phyloP scores from a whole-genome alignment of 768 basidiomycete genomes.

The Cystobasidium ongulense region DNA sequence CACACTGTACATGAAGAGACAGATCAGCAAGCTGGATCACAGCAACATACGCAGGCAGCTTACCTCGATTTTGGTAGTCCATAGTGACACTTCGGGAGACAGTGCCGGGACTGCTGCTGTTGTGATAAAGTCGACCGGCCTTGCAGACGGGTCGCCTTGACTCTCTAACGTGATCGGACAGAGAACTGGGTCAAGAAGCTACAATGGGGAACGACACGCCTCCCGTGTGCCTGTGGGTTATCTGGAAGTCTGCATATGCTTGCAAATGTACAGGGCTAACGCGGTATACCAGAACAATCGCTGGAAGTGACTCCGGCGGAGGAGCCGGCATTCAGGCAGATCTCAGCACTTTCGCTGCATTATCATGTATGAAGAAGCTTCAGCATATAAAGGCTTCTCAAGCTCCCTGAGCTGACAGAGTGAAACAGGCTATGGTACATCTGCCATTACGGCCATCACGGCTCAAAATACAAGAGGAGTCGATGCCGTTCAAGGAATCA shows the following conservation, averaged over 20 bases:
- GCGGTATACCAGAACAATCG: background rate
- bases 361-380: slow-evolving; percentile 7
- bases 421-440: slow-evolving; percentile 40
- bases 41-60: background rate
- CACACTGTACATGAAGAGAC: background rate
- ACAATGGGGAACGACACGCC: background rate
- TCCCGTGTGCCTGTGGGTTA: slow-evolving; percentile 4
- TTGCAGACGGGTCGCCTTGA: no score
- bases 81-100: background rate
- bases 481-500: slow-evolving; percentile 60
- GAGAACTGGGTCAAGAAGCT: background rate
- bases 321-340: slow-evolving; percentile 13
- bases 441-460: slow-evolving; percentile 73
- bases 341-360: slow-evolving; percentile 3
- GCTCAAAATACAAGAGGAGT: slow-evolving; percentile 88
- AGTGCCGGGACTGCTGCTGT: background rate
- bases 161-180: background rate
- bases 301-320: background rate
- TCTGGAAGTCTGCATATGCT: background rate
- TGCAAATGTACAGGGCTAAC: background rate
- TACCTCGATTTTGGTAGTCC: slow-evolving; percentile 20
- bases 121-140: no score
- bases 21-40: background rate
- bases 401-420: background rate
- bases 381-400: background rate